A percentile compares a stretch with the other conserved stretches of the same genome.
Conservation (phyloP, 192 early-diverging fungal genomes). For the Gonapodya prolifera region DNA sequence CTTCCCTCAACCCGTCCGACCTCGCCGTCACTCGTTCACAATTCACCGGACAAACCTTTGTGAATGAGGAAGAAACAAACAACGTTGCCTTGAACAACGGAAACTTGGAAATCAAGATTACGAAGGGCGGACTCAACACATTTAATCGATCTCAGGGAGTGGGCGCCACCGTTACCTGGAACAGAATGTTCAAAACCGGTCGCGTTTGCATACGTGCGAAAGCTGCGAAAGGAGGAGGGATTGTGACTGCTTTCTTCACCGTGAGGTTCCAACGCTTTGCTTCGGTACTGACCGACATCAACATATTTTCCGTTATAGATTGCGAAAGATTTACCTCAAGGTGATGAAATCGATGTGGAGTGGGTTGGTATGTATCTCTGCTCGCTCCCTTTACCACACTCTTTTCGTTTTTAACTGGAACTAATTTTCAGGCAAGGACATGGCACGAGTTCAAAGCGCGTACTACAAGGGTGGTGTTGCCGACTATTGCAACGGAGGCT, state of each 20-base stretch:
- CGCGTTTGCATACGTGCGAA: background rate
- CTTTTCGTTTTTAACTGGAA: no score
- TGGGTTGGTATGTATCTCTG: no score
- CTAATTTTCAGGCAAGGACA: no score
- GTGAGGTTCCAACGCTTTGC: no score
- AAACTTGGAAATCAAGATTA: background rate
- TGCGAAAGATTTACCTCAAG: background rate
- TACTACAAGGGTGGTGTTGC: background rate
- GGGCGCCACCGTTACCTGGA: slow-evolving; percentile 2
- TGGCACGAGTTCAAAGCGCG: background rate
- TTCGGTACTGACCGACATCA: no score
- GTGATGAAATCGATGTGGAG: background rate
- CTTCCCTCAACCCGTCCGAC: background rate
- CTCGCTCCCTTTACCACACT: no score
- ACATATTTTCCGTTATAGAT: background rate
- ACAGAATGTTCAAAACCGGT: background rate
- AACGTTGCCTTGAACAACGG: background rate
- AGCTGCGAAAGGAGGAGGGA: background rate
- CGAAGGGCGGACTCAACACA: background rate
- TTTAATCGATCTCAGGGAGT: background rate
- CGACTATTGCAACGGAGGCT: background rate
- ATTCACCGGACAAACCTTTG: background rate
- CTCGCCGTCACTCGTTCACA: background rate
- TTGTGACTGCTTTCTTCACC: background rate
- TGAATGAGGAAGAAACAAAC: background rate